Conservation (phyloP, 2,329 filamentous ascomycete species). For the Moelleriella libera region DNA sequence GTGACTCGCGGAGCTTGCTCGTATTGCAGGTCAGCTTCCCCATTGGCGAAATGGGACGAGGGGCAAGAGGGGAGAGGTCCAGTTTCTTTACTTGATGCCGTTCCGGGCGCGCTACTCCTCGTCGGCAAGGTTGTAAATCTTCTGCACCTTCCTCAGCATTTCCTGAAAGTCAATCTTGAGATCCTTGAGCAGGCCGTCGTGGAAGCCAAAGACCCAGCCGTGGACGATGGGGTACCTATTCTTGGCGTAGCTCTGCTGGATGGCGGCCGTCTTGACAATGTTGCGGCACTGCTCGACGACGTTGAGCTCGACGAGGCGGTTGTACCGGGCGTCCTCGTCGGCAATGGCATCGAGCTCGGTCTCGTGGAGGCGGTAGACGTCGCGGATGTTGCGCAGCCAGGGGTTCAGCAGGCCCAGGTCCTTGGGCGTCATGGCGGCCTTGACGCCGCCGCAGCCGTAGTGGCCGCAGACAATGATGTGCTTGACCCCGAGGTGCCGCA, state of each 20-base stretch:
- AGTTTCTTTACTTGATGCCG: background rate
- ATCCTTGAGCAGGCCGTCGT: conserved; percentile 52
- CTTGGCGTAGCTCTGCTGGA: conserved; percentile 56
- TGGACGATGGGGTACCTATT: conserved; percentile 56
- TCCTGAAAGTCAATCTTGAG: conserved; percentile 47
- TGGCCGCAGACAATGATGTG: conserved; percentile 70
- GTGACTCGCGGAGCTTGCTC: too few relatives aligned
- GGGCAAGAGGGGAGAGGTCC: background rate
- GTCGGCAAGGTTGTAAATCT: conserved; percentile 45
- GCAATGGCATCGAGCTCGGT: conserved; percentile 50
- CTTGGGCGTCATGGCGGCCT: conserved; percentile 58
- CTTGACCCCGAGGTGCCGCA: conserved; percentile 66
- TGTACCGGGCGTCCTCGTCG: conserved; percentile 44
- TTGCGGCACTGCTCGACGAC: conserved; percentile 66
- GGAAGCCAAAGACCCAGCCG: conserved; percentile 60
- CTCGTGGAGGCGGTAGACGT: conserved; percentile 61
- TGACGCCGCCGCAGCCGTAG: conserved; percentile 65
- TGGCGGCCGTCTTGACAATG: conserved; percentile 63
- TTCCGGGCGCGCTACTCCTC: background rate
- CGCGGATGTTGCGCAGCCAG: conserved; percentile 61
- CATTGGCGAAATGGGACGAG: too few relatives aligned
- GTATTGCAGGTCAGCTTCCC: too few relatives aligned
- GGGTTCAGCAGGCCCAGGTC: conserved; percentile 59
- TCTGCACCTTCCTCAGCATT: conserved; percentile 42
- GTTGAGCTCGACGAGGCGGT: conserved; percentile 71